phyloP scores from a whole-genome alignment of 495 filamentous ascomycete genomes.

The Pseudotulostoma volvatum region DNA sequence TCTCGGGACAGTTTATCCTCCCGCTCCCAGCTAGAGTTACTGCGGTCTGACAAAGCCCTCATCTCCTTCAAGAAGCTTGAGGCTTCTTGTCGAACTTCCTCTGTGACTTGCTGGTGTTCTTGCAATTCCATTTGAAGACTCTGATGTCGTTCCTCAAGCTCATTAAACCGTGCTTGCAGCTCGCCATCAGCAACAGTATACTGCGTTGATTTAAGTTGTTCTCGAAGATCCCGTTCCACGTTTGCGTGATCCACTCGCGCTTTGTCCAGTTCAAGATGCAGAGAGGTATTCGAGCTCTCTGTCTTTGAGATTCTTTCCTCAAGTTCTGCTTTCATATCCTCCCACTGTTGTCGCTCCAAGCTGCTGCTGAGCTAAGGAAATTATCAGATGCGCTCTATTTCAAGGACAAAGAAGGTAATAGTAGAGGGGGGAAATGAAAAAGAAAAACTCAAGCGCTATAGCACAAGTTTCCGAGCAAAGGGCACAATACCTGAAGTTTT shows the following conservation, averaged over 20 bases:
- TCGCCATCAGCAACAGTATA: conserved; percentile 24
- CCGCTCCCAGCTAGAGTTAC: conserved; percentile 57
- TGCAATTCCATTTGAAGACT: conserved; percentile 51
- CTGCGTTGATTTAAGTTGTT: conserved; percentile 37
- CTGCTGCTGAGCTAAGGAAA: no score
- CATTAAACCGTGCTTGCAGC: conserved; percentile 37
- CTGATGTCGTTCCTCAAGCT: conserved; percentile 55
- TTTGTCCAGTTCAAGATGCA: conserved; percentile 62
- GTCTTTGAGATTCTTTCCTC: conserved; percentile 68
- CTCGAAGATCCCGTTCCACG: conserved; percentile 44
- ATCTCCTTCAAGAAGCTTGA: conserved; percentile 76
- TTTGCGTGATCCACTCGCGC: conserved; percentile 49
- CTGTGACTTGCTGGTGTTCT: conserved; percentile 69
- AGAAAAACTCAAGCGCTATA: no score
- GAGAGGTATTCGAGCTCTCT: conserved; percentile 54
- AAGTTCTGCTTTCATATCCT: conserved; percentile 51
- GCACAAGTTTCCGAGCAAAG: no score
- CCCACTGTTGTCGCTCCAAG: conserved; percentile 50
- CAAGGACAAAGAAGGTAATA: not conserved
- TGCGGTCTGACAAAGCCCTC: conserved; percentile 67
- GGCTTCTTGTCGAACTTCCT: conserved; percentile 75
- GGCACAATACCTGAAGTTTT: conserved; percentile 27
- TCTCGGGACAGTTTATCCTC: conserved; percentile 62
- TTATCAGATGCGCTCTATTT: no score
- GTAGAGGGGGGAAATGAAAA: no score